Conservation (phyloP, 2,329 filamentous ascomycete genomes). For the Cladophialophora psammophila region DNA sequence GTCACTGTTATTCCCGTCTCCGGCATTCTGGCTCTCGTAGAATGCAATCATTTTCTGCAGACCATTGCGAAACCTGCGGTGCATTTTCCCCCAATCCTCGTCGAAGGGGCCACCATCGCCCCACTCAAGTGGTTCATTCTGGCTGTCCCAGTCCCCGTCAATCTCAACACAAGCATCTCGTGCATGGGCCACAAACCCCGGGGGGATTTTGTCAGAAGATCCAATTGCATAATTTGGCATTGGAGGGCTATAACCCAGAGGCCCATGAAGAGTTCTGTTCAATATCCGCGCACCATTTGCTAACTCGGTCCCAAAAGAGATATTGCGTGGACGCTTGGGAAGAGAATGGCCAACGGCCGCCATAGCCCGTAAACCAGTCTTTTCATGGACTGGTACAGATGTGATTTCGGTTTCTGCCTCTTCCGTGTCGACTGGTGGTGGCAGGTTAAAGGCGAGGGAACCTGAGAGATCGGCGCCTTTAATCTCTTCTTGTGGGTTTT, state of each 20-base stretch:
- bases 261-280: slow-evolving; percentile 29
- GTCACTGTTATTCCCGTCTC: slow-evolving; percentile 44
- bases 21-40: slow-evolving; percentile 67
- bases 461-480: slow-evolving; percentile 45
- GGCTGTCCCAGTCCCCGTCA: slow-evolving; percentile 98
- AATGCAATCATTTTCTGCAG: slow-evolving; percentile 81
- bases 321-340: slow-evolving; percentile 35
- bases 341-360: slow-evolving; percentile 39
- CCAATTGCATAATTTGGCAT: slow-evolving; percentile 84
- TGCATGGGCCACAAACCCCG: slow-evolving; percentile 88
- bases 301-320: slow-evolving; percentile 37
- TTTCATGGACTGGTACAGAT: slow-evolving; percentile 45
- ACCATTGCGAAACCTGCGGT: slow-evolving; percentile 83
- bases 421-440: slow-evolving; percentile 38
- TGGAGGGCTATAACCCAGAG: slow-evolving; percentile 72
- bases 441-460: slow-evolving; percentile 35
- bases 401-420: slow-evolving; percentile 44
- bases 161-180: slow-evolving; percentile 83
- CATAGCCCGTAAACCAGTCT: slow-evolving; percentile 39
- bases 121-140: slow-evolving; percentile 78
- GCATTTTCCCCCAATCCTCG: slow-evolving; percentile 97
- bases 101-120: slow-evolving; percentile 86
- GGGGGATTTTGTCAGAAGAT: slow-evolving; percentile 78
- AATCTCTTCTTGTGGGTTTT: slow-evolving; percentile 75
- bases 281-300: slow-evolving; percentile 31